Base-by-base conservation (phyloP, 768 basidiomycete genomes). In the Serpula lacrymans region DNA sequence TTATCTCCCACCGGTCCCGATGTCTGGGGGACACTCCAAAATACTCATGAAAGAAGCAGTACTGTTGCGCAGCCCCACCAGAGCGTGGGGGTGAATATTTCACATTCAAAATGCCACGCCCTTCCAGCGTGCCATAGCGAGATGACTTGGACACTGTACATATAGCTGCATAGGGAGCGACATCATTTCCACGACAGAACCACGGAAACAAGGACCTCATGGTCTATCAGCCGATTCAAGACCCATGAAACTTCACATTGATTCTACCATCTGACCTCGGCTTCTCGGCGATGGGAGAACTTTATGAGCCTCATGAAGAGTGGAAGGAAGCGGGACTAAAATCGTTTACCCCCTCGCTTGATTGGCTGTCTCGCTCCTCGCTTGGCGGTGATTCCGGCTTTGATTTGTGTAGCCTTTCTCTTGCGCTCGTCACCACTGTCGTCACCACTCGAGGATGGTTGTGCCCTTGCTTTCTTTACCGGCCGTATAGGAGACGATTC, bases 341-440 rank as follows among this genome's bases (percentile, higher is more conserved):
- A 89, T 47, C 82, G 75, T 58, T 78, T 84, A 22, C 80, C 84
- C 25, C 82, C 82, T 49, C 86, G 76, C 62, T 81, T 88, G 46
- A 88, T 68, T 4, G 87, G 87, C 50, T 89, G 86, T 51, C 78
- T 75, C 31, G 79, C 70, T 28, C 80, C 80, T 39, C 79, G 68
- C 45, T 69, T 68, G 35, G 59, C 51, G 30, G 58, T 54, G 34
- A 54, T 48, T 31, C 69, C 70, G 43, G 59, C 60, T 46, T 63
- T 76, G 39, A 68, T 58, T 49, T 63, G 66, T 34, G 69, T 60
- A 17, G 68, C 58, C 23, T 61, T 61, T 37, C 58, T 68, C 56
- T 67, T 74, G 24, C 68, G 68, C 26, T 74, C 78, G 16, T 63
- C 68, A 47, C 80, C 81, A 52, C 80, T 84, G 51, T 82, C 80